Conservation (phyloP, 2,329 filamentous ascomycete genomes). For the Acarospora socialis region DNA sequence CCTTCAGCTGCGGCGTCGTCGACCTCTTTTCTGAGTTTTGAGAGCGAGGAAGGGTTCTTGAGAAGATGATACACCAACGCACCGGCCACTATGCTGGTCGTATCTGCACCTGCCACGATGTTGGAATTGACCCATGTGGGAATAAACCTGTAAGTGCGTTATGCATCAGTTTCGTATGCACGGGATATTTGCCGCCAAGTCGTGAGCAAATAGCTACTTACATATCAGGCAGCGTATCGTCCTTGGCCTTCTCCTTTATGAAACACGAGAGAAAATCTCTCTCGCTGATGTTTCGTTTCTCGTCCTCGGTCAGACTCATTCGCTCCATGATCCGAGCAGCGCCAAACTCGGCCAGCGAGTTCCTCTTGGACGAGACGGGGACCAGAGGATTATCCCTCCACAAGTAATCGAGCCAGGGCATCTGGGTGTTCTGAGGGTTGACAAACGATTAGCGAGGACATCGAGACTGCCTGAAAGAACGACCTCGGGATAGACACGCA, state of each 20-base stretch:
- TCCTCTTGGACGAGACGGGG: slow-evolving; percentile 13
- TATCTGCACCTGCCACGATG: slow-evolving; percentile 13
- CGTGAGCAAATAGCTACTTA: no score
- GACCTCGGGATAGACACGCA: slow-evolving; percentile 5
- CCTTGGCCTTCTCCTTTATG: no score
- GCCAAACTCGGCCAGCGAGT: slow-evolving; percentile 13
- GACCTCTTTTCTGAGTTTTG: slow-evolving; percentile 27
- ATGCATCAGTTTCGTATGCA: no score
- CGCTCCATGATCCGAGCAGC: slow-evolving; percentile 12
- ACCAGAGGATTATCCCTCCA: slow-evolving; percentile 20
- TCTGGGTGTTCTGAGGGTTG: slow-evolving; percentile 18
- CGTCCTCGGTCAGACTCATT: slow-evolving; percentile 8
- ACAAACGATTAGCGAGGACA: neutral
- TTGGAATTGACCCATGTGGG: slow-evolving; percentile 7
- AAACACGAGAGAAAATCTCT: slow-evolving; percentile 17
- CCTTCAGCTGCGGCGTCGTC: slow-evolving; percentile 13
- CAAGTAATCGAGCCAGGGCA: slow-evolving; percentile 24
- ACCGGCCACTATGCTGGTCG: slow-evolving; percentile 27
- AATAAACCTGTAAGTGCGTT: slow-evolving; percentile 4
- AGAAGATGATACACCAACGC: slow-evolving; percentile 27
- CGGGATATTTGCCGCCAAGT: no score
- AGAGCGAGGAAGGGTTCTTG: slow-evolving; percentile 19
- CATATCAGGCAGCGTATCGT: no score
- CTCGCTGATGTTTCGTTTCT: slow-evolving; percentile 6
- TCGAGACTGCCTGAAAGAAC: neutral